Conservation (phyloP, 2,329 filamentous ascomycete species). For the Colletotrichum australisinense region DNA sequence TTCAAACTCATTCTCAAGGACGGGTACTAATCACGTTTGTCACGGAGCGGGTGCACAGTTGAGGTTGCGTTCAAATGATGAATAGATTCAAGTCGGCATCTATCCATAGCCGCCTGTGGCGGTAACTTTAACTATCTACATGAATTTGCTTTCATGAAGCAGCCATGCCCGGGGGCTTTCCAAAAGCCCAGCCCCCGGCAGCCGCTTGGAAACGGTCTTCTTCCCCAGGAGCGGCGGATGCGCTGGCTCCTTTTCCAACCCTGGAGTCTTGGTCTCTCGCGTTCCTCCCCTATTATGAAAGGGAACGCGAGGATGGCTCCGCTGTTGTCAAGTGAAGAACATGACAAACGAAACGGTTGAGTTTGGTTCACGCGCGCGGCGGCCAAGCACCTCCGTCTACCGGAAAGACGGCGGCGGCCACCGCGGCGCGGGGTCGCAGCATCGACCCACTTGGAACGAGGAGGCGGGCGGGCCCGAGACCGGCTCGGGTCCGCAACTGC, state of each 20-base stretch:
- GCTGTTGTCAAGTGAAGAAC: constrained; percentile 26
- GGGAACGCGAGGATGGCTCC: constrained; percentile 21
- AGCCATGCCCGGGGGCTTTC: constrained; percentile 46
- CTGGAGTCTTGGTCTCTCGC: constrained; percentile 34
- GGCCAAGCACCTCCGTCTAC: neutral
- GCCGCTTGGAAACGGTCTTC: constrained; percentile 30
- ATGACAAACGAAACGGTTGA: constrained; percentile 35
- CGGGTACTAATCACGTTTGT: no score
- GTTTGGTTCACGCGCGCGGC: constrained; percentile 23
- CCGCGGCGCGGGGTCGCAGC: constrained; percentile 60
- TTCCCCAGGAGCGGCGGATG: constrained; percentile 19
- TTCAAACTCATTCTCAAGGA: no score
- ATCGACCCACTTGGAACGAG: constrained; percentile 60
- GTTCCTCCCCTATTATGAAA: constrained; percentile 7
- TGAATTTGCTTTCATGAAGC: constrained; percentile 20
- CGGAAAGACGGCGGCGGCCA: neutral
- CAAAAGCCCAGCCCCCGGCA: constrained; percentile 43
- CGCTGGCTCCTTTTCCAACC: constrained; percentile 26
- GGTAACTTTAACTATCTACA: constrained; percentile 38
- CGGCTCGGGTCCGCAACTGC: constrained; percentile 54
- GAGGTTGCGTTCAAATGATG: constrained; percentile 40
- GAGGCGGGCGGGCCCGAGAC: constrained; percentile 48
- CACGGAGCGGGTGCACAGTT: neutral
- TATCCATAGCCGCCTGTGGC: constrained; percentile 48
- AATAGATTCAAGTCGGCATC: constrained; percentile 66